Conservation (phyloP, 2,329 filamentous ascomycete genomes). For the Penicillium brevicompactum region DNA sequence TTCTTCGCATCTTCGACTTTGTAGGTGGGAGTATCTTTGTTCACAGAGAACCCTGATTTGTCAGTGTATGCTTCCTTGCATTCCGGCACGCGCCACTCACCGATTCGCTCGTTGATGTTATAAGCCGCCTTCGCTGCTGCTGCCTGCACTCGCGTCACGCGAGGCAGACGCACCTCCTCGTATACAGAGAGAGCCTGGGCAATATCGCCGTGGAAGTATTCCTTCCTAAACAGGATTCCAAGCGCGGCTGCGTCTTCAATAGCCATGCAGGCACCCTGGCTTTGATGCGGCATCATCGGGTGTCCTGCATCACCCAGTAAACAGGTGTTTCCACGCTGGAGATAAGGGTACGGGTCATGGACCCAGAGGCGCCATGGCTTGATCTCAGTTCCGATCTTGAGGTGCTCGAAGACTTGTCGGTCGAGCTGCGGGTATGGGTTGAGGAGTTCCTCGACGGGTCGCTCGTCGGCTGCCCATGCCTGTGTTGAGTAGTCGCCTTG, state of each 20-base stretch:
- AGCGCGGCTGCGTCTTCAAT: conserved; percentile 67
- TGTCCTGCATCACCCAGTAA: conserved; percentile 69
- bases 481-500: conserved; percentile 64
- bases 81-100: conserved; percentile 30
- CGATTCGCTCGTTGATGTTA: conserved; percentile 66
- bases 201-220: conserved; percentile 53
- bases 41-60: conserved; percentile 62
- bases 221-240: conserved; percentile 60
- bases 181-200: conserved; percentile 54
- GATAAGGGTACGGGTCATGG: conserved; percentile 64
- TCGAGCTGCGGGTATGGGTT: conserved; percentile 64
- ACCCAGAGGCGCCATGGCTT: conserved; percentile 68
- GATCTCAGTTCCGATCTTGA: conserved; percentile 64
- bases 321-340: conserved; percentile 55
- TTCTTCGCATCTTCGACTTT: conserved; percentile 63
- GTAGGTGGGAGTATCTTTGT: conserved; percentile 59
- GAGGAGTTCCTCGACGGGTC: conserved; percentile 61
- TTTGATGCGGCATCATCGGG: conserved; percentile 71
- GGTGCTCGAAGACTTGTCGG: conserved; percentile 57
- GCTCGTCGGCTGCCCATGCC: conserved; percentile 57
- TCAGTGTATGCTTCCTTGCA: background rate
- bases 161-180: conserved; percentile 55
- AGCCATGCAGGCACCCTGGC: conserved; percentile 69
- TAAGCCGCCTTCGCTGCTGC: conserved; percentile 61
- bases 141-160: conserved; percentile 59